These are phyloP conservation scores for Sphagnurus paluster DNA, from an alignment of 1,284 basidiomycete species.

Conservation along the genomic window DNA sequence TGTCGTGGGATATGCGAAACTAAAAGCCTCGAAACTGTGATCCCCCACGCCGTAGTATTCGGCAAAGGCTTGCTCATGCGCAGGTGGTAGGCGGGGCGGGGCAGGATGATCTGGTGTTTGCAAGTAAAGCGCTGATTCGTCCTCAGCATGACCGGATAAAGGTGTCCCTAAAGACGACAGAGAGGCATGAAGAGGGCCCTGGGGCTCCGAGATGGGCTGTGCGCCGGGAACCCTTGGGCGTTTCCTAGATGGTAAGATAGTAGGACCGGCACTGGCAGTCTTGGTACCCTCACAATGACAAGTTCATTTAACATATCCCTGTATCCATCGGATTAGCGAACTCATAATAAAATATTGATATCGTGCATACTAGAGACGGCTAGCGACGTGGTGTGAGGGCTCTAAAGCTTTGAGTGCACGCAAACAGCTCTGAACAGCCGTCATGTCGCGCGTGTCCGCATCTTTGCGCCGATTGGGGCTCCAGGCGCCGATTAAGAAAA, in stretches of 20 bases:
- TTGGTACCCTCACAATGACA: not conserved
- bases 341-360: not conserved
- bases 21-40: too few relatives aligned
- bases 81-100: not conserved
- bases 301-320: constrained; percentile 2
- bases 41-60: not conserved
- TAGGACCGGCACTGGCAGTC: not conserved
- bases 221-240: not conserved
- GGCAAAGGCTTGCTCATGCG: not conserved
- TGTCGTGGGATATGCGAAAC: too few relatives aligned
- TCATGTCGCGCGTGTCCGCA: constrained; percentile 53
- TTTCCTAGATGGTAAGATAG: not conserved
- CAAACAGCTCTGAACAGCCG: constrained; percentile 66
- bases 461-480: constrained; percentile 52
- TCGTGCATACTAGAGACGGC: not conserved
- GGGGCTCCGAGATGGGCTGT: not conserved
- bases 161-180: not conserved
- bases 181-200: too few relatives aligned
- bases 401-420: constrained; percentile 46
- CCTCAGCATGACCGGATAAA: not conserved
- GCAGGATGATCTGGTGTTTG: not conserved
- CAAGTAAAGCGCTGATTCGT: not conserved
- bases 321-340: not conserved
- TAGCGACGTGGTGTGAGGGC: constrained; percentile 1
- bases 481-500: constrained; percentile 72